Conservation (phyloP, 2,329 filamentous ascomycete genomes). For the Ophiocordyceps camponoti-rufipedis region DNA sequence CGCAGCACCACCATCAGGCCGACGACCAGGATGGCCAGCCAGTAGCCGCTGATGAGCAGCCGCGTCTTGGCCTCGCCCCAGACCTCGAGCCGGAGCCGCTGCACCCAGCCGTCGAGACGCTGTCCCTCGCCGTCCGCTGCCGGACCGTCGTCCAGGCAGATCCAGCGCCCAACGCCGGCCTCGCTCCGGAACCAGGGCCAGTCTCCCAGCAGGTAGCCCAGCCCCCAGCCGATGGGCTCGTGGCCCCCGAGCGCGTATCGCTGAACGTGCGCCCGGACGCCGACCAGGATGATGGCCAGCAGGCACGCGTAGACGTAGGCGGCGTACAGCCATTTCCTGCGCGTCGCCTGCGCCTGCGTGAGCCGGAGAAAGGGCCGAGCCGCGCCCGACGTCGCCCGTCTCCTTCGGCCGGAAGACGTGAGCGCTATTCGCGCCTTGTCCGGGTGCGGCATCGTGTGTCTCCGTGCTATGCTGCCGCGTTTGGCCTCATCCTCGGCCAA, state of each 20-base stretch:
- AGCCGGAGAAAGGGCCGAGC: conserved; percentile 61
- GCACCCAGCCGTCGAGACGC: conserved; percentile 39
- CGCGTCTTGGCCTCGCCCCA: conserved; percentile 68
- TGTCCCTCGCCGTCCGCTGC: conserved; percentile 12
- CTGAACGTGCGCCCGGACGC: conserved; percentile 52
- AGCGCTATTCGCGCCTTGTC: conserved; percentile 21
- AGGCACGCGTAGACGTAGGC: conserved; percentile 57
- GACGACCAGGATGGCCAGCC: conserved; percentile 44
- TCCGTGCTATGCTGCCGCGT: conserved; percentile 10
- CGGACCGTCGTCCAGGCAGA: conserved; percentile 40
- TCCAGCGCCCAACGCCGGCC: conserved; percentile 55
- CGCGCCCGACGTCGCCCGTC: conserved; percentile 44
- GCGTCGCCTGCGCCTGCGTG: conserved; percentile 57
- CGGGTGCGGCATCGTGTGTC: conserved; percentile 34
- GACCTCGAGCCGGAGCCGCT: conserved; percentile 42
- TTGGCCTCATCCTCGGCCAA: conserved; percentile 5
- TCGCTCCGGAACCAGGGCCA: conserved; percentile 50
- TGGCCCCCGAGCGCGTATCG: conserved; percentile 46
- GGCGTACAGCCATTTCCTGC: conserved; percentile 74
- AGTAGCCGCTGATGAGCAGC: conserved; percentile 62
- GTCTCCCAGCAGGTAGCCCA: conserved; percentile 78
- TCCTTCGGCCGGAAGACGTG: conserved; percentile 47
- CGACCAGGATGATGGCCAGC: conserved; percentile 45
- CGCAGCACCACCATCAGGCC: conserved; percentile 61
- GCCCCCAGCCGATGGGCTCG: conserved; percentile 83